Evolutionary conservation across 352 stramenopile species (phyloP), one percentile per base, ranked within the genome.

Genomic region (Pythium volutum): DNA sequence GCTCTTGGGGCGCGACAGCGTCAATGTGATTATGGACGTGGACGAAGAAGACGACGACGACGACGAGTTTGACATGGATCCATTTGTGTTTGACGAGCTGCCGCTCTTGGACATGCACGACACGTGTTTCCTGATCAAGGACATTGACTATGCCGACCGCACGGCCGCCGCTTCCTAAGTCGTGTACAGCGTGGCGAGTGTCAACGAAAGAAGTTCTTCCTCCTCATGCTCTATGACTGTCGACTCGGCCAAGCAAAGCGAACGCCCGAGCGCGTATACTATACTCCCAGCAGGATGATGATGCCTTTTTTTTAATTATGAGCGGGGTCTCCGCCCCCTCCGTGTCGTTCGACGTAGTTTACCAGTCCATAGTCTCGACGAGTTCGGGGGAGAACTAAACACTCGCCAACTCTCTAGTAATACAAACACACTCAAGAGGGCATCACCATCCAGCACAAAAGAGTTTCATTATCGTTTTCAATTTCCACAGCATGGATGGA

Each of bases 1-100:
- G 12, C 31, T 71, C 8, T 46, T 71, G 9, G 16, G 59, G 2
- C 52, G 65, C 15, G 45, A 60, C n/a, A 71, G 65, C 45, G 59
- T 67, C 6, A 71, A 71, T 25, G 65, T 71, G 31, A 59, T 71
- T 36, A 71, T 71, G 65, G 65, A 71, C 34, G 65, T 59, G 7
- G 65, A 71, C 10, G 65, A 71, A 18, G 65, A 64, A 33, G 65
- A 71, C 12, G 58, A 71, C 2, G 58, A 67, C 22, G 48, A 64
- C n/a, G 62, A 61, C 27, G 55, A 62, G 2, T 57, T 49, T 26
- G 57, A 66, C 6, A 4, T 49, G 14, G 64, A 62, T 7, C 50
- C 62, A 7, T 62, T 69, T 16, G 53, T 63, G 36, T 59, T 64
- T 25, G 62, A 69, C 49, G 62, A 64, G 41, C 20, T 69, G 11